Evolutionary conservation across 495 filamentous ascomycete species (phyloP).

Genomic region (Jackrogersella minutella): DNA sequence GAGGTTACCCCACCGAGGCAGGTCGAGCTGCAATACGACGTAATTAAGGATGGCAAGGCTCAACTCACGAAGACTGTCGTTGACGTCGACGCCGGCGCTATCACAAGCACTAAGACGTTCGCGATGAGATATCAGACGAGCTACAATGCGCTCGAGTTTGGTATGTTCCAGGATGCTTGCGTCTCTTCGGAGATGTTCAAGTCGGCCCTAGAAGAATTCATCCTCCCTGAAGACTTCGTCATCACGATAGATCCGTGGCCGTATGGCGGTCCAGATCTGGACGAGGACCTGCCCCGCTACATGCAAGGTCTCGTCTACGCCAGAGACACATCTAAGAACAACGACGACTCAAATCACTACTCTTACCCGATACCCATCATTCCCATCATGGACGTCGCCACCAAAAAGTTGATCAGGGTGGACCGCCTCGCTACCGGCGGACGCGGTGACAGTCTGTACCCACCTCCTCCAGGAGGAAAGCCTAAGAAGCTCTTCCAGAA

Average conservation of each 20-base stretch:
- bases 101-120: constrained; percentile 62
- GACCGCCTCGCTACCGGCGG: constrained; percentile 62
- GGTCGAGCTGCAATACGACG: constrained; percentile 73
- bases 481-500: constrained; percentile 54
- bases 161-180: constrained; percentile 67
- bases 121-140: constrained; percentile 67
- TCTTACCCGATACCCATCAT: constrained; percentile 64
- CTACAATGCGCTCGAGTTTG: constrained; percentile 68
- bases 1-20: constrained; percentile 62
- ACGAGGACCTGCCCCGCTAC: constrained; percentile 62
- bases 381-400: constrained; percentile 63
- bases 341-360: constrained; percentile 64
- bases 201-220: constrained; percentile 65
- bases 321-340: constrained; percentile 56
- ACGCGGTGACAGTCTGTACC: constrained; percentile 35
- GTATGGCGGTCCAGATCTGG: constrained; percentile 68
- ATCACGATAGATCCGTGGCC: constrained; percentile 77
- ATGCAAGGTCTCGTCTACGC: constrained; percentile 61
- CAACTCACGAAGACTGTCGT: constrained; percentile 70
- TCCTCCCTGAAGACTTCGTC: constrained; percentile 68
- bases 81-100: constrained; percentile 59
- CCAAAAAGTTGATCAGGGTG: constrained; percentile 59
- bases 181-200: constrained; percentile 68
- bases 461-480: constrained; percentile 10
- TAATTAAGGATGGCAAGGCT: constrained; percentile 64